Evolutionary conservation across 2,329 filamentous ascomycete species (phyloP).

Genomic region (Pestalotiopsis sp.): DNA sequence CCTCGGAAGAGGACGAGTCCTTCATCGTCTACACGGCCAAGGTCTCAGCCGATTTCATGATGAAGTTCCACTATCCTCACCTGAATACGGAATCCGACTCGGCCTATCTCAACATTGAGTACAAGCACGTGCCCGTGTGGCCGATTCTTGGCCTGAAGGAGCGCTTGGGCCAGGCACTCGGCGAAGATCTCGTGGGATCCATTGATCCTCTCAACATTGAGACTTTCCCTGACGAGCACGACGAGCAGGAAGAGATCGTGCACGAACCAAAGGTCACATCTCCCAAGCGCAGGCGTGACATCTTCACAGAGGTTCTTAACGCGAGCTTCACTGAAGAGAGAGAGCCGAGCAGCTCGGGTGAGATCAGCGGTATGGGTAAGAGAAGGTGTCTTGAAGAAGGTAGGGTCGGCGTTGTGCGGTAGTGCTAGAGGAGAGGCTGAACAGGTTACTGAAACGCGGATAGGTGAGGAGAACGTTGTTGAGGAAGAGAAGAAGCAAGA

Average conservation of each 20-base stretch:
- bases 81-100: conserved; percentile 36
- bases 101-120: conserved; percentile 47
- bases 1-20: conserved; percentile 47
- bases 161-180: conserved; percentile 55
- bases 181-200: conserved; percentile 51
- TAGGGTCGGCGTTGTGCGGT: conserved; percentile 31
- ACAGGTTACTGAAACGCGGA: conserved; percentile 1
- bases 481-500: not conserved
- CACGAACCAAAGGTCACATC: conserved; percentile 17
- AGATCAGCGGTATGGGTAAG: conserved; percentile 23
- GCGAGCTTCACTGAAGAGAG: conserved; percentile 33
- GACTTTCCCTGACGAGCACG: conserved; percentile 43
- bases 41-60: conserved; percentile 50
- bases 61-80: conserved; percentile 52
- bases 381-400: conserved; percentile 28
- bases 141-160: conserved; percentile 58
- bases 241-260: conserved; percentile 22
- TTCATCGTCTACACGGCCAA: conserved; percentile 57
- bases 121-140: conserved; percentile 54
- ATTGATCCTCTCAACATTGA: conserved; percentile 45
- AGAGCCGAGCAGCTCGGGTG: conserved; percentile 20
- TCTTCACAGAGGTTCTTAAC: conserved; percentile 31
- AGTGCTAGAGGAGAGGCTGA: not conserved
- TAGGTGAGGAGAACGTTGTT: conserved; percentile 2
- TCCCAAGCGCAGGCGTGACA: conserved; percentile 27